These are phyloP conservation scores for Kuraishia capsulata DNA, from an alignment of 805 yeast genomes.

Conservation along the genomic window DNA sequence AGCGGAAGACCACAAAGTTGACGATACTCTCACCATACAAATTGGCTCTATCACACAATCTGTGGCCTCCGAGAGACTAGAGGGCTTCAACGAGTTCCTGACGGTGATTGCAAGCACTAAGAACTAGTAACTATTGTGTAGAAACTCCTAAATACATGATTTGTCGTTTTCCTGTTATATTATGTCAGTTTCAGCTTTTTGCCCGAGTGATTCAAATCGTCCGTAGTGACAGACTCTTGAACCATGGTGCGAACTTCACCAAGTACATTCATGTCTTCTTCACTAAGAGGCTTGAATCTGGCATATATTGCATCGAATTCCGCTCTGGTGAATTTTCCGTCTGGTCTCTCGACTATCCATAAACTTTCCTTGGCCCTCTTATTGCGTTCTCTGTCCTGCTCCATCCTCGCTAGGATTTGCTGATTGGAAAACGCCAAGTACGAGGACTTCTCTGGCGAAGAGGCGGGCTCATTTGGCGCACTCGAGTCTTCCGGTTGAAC, in stretches of 20 bases:
- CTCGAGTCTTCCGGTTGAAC: neutral
- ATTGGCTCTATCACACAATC: constrained; percentile 38
- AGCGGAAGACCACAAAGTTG: constrained; percentile 24
- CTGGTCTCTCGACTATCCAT: constrained; percentile 58
- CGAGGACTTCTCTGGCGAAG: neutral
- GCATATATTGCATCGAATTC: constrained; percentile 45
- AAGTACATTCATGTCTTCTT: constrained; percentile 40
- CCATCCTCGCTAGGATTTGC: constrained; percentile 72
- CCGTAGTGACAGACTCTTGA: constrained; percentile 33
- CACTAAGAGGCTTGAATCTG: constrained; percentile 32
- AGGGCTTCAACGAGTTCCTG: constrained; percentile 64
- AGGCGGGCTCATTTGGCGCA: neutral
- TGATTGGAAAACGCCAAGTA: constrained; percentile 16
- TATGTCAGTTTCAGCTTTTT: neutral
- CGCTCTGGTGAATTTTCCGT: constrained; percentile 15
- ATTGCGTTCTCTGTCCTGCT: constrained; percentile 86
- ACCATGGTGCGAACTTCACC: constrained; percentile 49
- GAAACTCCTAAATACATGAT: constrained; percentile 2
- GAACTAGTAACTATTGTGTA: constrained; percentile 18
- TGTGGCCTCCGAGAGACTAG: constrained; percentile 53
- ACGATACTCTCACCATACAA: constrained; percentile 50
- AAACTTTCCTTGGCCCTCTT: constrained; percentile 73
- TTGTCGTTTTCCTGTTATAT: neutral
- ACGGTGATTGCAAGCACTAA: constrained; percentile 29
- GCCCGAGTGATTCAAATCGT: neutral